phyloP scores from a whole-genome alignment of 2,329 filamentous ascomycete species.

The Colletotrichum destructivum region DNA sequence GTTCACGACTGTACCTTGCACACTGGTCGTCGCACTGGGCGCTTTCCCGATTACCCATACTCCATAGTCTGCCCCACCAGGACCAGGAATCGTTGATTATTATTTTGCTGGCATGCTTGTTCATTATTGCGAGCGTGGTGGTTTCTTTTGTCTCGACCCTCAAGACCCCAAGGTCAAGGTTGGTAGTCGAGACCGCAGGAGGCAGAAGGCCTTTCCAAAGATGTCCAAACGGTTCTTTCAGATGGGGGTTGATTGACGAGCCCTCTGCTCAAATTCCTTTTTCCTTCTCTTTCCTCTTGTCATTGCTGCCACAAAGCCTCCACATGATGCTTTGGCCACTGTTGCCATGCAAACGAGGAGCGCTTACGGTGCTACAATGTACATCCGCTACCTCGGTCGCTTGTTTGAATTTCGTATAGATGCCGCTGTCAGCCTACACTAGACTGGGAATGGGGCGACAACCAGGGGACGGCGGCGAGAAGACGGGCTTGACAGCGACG shows the following conservation, averaged over 20 bases:
- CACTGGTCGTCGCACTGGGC: conserved; percentile 45
- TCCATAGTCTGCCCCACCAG: conserved; percentile 32
- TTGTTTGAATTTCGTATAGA: conserved; percentile 20
- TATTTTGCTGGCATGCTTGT: conserved; percentile 32
- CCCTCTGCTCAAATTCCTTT: background rate
- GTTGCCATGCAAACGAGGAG: conserved; percentile 5
- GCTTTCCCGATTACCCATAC: conserved; percentile 45
- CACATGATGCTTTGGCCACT: conserved; percentile 18
- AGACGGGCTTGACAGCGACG: conserved; percentile 30
- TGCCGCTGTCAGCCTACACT: conserved; percentile 28
- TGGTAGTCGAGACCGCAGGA: conserved; percentile 12
- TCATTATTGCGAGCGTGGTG: conserved; percentile 27
- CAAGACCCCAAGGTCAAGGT: background rate
- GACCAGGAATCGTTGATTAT: conserved; percentile 35
- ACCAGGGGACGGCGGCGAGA: background rate
- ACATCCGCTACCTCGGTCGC: conserved; percentile 13
- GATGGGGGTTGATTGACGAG: background rate
- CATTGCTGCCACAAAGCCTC: conserved; percentile 12
- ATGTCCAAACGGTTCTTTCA: conserved; percentile 10
- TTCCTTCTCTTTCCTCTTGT: background rate
- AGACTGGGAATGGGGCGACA: conserved; percentile 10
- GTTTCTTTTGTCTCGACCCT: conserved; percentile 23
- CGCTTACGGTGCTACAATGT: conserved; percentile 21
- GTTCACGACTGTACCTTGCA: conserved; percentile 11
- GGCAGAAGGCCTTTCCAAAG: conserved; percentile 1